Conservation (phyloP, 192 early-diverging fungal species). For the Funneliformis geosporum region DNA sequence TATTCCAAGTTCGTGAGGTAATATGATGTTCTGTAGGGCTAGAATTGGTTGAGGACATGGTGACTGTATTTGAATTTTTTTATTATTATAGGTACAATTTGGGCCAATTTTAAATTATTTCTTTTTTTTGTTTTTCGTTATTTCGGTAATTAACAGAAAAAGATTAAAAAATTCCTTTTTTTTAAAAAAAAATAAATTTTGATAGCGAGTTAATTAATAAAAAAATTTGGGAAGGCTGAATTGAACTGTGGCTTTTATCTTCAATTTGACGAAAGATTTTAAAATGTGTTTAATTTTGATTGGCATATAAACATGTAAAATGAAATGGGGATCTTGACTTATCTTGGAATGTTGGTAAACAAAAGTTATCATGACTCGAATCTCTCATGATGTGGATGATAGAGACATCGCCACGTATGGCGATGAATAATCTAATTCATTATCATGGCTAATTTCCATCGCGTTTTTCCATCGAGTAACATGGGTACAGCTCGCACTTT, state of each 20-base stretch:
- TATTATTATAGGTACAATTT: conserved; percentile 5
- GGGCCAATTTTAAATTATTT: not conserved
- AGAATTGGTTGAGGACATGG: conserved; percentile 11
- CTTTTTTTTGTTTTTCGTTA: too few species aligned
- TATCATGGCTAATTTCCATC: not conserved
- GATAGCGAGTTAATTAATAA: not conserved
- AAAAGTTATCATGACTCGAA: too few species aligned
- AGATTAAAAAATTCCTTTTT: too few species aligned
- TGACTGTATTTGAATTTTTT: not conserved
- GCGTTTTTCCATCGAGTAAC: not conserved
- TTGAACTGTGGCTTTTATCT: not conserved
- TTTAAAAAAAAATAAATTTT: not conserved
- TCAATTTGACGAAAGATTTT: not conserved
- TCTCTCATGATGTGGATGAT: too few species aligned
- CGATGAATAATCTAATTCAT: not conserved
- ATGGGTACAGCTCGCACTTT: too few species aligned
- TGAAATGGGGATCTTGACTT: too few species aligned
- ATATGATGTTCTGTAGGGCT: not conserved
- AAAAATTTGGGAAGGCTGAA: not conserved
- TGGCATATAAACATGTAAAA: not conserved
- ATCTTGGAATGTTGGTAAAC: not conserved
- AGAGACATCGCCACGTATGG: not conserved
- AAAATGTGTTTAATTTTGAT: conserved; percentile 13
- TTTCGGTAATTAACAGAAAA: too few species aligned
- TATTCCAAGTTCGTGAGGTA: not conserved